These are phyloP conservation scores for Physocladia obscura DNA, from an alignment of 192 early-diverging fungal genomes.

Conservation along the genomic window DNA sequence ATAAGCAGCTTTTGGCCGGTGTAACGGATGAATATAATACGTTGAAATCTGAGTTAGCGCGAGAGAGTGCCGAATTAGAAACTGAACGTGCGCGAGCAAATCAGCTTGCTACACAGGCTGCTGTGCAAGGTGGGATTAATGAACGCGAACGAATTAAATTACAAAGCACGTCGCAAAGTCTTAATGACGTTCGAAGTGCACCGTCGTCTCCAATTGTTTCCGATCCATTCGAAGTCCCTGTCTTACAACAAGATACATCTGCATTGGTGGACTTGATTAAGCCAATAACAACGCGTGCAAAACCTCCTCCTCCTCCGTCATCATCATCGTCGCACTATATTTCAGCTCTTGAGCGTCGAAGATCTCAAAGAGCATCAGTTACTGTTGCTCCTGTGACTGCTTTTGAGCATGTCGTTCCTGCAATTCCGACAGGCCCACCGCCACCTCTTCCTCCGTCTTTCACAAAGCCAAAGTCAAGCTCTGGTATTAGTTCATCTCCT, in stretches of 20 bases:
- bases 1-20: slow-evolving; percentile 57
- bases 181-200: slow-evolving; percentile 1
- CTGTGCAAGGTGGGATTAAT: slow-evolving; percentile 17
- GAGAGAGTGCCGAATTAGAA: slow-evolving; percentile 25
- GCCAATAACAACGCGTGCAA: too few species aligned
- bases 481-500: too few species aligned
- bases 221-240: neutral
- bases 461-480: slow-evolving; percentile 22
- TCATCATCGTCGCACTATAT: neutral
- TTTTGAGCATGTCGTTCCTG: neutral
- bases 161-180: neutral
- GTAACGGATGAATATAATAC: slow-evolving; percentile 66
- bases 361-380: slow-evolving; percentile 1
- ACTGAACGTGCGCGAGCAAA: slow-evolving; percentile 1
- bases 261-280: neutral
- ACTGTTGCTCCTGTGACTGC: neutral
- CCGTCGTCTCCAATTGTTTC: too few species aligned
- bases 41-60: slow-evolving; percentile 46
- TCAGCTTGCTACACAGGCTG: slow-evolving; percentile 18
- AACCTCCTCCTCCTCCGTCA: slow-evolving; percentile 22
- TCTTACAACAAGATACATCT: neutral
- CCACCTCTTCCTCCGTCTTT: slow-evolving; percentile 23
- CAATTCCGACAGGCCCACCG: neutral
- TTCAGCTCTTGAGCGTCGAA: neutral
- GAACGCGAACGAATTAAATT: slow-evolving; percentile 1